These are phyloP conservation scores for Lepidium didymum DNA, from an alignment of 345 rosid species.

Conservation along the genomic window DNA sequence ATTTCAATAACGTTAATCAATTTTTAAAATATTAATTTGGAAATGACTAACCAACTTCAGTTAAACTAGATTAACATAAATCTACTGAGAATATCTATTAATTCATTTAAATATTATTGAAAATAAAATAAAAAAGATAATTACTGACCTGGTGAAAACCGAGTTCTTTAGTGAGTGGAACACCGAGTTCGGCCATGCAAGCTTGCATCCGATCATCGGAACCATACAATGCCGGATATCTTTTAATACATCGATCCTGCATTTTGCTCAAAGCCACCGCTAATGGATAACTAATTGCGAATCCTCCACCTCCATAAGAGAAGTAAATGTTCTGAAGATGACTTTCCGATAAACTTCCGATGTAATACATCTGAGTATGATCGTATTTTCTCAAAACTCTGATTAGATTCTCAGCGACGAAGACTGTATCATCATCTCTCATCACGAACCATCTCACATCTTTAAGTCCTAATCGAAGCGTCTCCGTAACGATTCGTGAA, in stretches of 20 bases:
- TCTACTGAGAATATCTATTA: neutral
- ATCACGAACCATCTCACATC: conserved; percentile 95
- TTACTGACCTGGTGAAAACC: conserved; percentile 93
- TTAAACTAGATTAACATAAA: neutral
- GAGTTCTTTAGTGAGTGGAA: conserved; percentile 93
- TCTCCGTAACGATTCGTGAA: conserved; percentile 86
- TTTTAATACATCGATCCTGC: conserved; percentile 80
- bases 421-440: conserved; percentile 98
- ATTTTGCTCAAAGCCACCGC: conserved; percentile 78
- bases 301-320: conserved; percentile 99
- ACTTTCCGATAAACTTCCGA: conserved; percentile 91
- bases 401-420: conserved; percentile 70
- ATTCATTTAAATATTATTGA: neutral
- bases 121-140: neutral
- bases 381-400: conserved; percentile 75
- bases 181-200: conserved; percentile 99
- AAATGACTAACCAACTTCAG: neutral
- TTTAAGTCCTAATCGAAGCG: conserved; percentile 51
- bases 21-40: neutral
- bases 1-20: neutral
- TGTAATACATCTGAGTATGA: conserved; percentile 78
- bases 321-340: conserved; percentile 92
- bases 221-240: conserved; percentile 95
- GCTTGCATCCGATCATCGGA: conserved; percentile 99
- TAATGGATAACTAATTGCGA: conserved; percentile 85